Evolutionary conservation across 208 protist species (phyloP).

Genomic region (Wallacemonas rigidus): DNA sequence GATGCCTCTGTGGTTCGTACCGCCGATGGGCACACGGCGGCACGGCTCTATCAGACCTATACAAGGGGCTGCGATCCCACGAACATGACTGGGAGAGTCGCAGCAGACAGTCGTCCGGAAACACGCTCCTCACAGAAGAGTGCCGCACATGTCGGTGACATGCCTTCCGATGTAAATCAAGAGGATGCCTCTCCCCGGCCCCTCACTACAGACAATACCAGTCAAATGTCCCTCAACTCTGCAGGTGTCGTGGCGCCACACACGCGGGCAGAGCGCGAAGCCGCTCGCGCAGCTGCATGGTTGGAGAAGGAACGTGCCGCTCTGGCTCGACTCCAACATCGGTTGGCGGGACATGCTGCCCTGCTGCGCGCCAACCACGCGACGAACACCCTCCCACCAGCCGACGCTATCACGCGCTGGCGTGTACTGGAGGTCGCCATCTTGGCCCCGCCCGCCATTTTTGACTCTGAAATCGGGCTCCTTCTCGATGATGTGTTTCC

Average conservation of each 20-base stretch:
- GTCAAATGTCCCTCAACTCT: too few relatives aligned
- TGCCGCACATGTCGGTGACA: not conserved
- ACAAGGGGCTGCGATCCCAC: not conserved
- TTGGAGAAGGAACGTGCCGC: constrained; percentile 16
- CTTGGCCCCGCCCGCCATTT: constrained; percentile 71
- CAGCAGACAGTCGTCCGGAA: too few relatives aligned
- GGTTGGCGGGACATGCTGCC: not conserved
- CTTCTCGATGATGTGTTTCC: constrained; percentile 67
- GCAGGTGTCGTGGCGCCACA: not conserved
- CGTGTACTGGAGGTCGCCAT: constrained; percentile 79
- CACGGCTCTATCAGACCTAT: not conserved
- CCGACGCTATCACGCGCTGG: constrained; percentile 58
- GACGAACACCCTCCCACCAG: constrained; percentile 30
- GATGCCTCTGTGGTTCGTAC: not conserved
- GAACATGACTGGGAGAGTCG: not conserved
- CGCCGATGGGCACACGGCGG: not conserved
- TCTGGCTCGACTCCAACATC: constrained; percentile 19
- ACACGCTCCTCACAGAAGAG: not conserved
- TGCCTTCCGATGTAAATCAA: not conserved
- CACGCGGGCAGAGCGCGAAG: constrained; percentile 19
- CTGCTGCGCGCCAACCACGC: constrained; percentile 12
- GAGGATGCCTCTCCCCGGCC: not conserved
- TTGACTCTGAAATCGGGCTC: constrained; percentile 70
- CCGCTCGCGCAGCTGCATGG: constrained; percentile 31
- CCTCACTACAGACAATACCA: not conserved